Percentiles rank a stretch among this genome's conserved stretches.
Evolutionary conservation across 208 protist species (phyloP).

Genomic region (Leptomonas pyrrhocoris): DNA sequence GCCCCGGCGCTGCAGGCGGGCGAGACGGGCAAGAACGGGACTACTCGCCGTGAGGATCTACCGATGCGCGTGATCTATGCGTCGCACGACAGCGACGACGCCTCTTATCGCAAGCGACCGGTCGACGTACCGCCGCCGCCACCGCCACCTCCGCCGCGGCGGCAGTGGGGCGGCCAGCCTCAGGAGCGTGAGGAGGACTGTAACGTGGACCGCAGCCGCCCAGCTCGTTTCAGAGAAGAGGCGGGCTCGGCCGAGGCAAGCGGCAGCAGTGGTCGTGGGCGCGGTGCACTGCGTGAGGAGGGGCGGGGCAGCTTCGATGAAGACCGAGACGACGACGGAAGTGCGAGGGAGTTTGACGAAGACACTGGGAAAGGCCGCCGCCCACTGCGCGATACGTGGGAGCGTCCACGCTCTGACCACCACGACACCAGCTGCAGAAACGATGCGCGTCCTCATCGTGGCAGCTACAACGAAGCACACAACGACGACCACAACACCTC

Average conservation of each 20-base stretch:
- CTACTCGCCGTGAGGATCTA: slow-evolving; percentile 1
- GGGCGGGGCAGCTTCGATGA: neutral
- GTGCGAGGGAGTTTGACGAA: neutral
- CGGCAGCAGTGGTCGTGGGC: slow-evolving; percentile 2
- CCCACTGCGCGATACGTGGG: slow-evolving; percentile 15
- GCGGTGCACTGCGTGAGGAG: neutral
- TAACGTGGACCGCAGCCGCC: slow-evolving; percentile 6
- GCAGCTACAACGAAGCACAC: neutral
- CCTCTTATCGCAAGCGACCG: slow-evolving; percentile 10
- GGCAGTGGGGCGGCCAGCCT: neutral
- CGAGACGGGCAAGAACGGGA: neutral
- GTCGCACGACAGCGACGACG: slow-evolving; percentile 16
- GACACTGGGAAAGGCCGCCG: neutral
- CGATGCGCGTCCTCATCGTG: too few relatives aligned
- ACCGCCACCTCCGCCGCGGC: neutral
- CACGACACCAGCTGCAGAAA: neutral
- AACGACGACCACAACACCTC: neutral
- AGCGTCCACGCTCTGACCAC: slow-evolving; percentile 1
- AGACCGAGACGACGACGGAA: neutral
- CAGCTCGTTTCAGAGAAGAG: slow-evolving; percentile 1
- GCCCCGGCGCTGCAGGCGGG: neutral
- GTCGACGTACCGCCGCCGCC: neutral
- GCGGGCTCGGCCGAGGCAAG: neutral
- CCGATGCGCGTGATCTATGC: slow-evolving; percentile 13
- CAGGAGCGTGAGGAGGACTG: neutral